Conservation (phyloP, 2,329 filamentous ascomycete species). For the Iodosphaeria phyllophila region DNA sequence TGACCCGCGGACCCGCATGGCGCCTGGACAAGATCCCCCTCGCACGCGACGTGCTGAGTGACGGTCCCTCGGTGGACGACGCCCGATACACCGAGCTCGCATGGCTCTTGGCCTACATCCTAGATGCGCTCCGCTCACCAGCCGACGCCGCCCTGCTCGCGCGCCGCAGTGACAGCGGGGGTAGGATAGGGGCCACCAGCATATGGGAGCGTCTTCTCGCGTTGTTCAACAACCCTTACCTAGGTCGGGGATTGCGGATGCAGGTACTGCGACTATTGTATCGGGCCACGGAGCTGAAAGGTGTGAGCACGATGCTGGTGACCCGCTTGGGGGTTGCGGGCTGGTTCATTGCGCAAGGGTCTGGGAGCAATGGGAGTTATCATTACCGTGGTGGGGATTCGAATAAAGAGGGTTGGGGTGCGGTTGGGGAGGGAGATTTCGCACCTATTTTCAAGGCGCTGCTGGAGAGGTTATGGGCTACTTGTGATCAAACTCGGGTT, state of each 20-base stretch:
- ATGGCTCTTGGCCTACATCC: slow-evolving; percentile 14
- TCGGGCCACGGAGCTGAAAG: slow-evolving; percentile 9
- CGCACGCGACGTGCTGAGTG: slow-evolving; percentile 39
- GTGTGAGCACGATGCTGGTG: slow-evolving; percentile 15
- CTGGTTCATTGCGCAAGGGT: slow-evolving; percentile 12
- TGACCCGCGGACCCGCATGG: slow-evolving; percentile 66
- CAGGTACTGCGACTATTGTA: slow-evolving; percentile 12
- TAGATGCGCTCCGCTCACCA: slow-evolving; percentile 11
- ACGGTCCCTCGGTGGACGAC: slow-evolving; percentile 21
- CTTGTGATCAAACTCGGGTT: slow-evolving; percentile 13
- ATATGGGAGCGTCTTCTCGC: slow-evolving; percentile 32
- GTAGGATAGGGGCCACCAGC: no score
- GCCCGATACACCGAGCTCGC: slow-evolving; percentile 13
- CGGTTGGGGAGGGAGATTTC: slow-evolving; percentile 5
- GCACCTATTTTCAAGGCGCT: slow-evolving; percentile 10
- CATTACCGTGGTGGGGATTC: no score
- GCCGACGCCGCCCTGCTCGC: slow-evolving; percentile 13
- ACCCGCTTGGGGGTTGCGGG: slow-evolving; percentile 13
- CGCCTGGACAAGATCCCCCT: slow-evolving; percentile 53
- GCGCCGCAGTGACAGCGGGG: no score
- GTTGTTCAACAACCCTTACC: slow-evolving; percentile 11
- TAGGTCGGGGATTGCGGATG: slow-evolving; percentile 9
- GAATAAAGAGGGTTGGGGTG: no score
- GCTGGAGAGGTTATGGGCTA: slow-evolving; percentile 10
- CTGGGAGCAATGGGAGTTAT: no score